Evolutionary conservation across 495 filamentous ascomycete species (phyloP), one percentile per base, ranked within the genome.

Genomic region (Neurospora sp.): DNA sequence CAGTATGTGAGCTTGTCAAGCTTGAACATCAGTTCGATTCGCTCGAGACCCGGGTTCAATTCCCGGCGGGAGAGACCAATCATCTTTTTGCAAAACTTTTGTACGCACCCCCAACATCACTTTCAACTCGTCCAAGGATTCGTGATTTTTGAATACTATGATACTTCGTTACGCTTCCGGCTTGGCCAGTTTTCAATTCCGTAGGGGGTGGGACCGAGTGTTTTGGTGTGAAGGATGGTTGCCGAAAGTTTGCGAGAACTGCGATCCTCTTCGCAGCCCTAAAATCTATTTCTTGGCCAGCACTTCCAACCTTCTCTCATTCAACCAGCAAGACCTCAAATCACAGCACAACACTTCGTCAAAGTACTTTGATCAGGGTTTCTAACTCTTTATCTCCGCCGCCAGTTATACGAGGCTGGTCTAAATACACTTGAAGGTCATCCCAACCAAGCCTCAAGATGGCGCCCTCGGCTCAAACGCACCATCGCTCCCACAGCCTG

Each of bases 401-500:
- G 14, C 7, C 12, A 35, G 2, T 9, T 8, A 18, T 6, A 65
- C 31, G 6, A 61, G 53, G 12, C 53, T 22, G 2, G 27, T 61
- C 27, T 2, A 65, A 3, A 35, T 65, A 31, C 7, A 4, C 4
- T 35, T 31, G 1, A 35, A 16, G 12, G 27, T 9, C 27, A 7
- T 31, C 22, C 18, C 31, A 12, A 3, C 53, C 27, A 16, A 35
- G 53, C 27, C 27, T 35, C 27, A 74, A 7, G 27, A 88, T 88
- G 86, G 80, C 86, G 39, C 84, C 85, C 5, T 83, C 85, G 4
- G 78, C 83, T 20, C 80, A 91, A 53, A 87, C 88, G 35, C 92
- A 96, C 77, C 87, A 92, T 8, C 88, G 93, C 68, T 92, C 92
- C 35, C 95, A 98, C 82, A 95, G 93, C 82, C 80, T 97, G 65